Base-by-base conservation (phyloP, 75 land plant genomes). In the Sequoia sempervirens region DNA sequence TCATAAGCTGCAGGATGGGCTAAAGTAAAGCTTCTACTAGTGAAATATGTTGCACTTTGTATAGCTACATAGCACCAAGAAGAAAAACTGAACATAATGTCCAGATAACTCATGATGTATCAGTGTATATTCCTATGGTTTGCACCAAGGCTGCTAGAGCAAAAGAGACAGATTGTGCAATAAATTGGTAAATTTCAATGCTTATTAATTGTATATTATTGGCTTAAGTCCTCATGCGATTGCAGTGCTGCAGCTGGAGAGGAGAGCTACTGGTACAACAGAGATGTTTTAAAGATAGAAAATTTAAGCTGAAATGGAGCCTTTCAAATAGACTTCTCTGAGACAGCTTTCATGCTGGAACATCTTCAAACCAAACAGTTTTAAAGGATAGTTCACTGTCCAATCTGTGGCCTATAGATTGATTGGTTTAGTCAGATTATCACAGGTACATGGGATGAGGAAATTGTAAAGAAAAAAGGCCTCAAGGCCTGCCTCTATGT, bases 111-210 rank as follows among this genome's bases (percentile, higher is more conserved):
- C n/a, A 20, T 41, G 80, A 78, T 41, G 80, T 50, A 78, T 43
- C 14, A 78, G 45, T 78, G 80, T 78, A 78, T 26, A 78, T 78
- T 78, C 47, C 46, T 78, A 78, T 45, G 80, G 80, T 28, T 75
- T 75, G 43, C 78, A 75, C n/a, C 45, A 75, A 75, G 45, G n/a
- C 52, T 45, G 15, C 80, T 43, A 10, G 13, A 75, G 80, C 45
- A 78, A 45, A 78, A 45, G 52, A 78, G 32, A 32, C 80, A 78
- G 80, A 78, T 45, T 45, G 47, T 45, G 80, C 80, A 45, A 45
- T 78, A 78, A 45, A n/a, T 45, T 78, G 46, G 80, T 45, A 78
- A 43, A 78, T 78, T 78, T 78, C 47, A 78, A 47, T 78, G 41
- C 41, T 11, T 45, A 78, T 78, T 78, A 2, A 40, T 12, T 78